These are phyloP conservation scores for Handroanthus guayacan DNA, from an alignment of 257 asterid genomes.

Conservation along the genomic window DNA sequence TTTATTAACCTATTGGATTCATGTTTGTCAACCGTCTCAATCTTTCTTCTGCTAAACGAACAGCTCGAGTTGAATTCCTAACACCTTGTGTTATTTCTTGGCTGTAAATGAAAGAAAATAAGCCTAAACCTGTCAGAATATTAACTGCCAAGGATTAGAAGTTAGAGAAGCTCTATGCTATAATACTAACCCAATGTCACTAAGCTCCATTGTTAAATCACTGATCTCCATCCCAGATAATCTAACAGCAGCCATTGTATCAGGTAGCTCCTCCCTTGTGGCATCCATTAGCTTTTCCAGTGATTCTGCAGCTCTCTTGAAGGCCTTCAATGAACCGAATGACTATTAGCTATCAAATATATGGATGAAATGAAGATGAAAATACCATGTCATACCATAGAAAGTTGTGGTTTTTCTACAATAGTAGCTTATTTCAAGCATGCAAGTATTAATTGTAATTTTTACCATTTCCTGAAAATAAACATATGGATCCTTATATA, in stretches of 20 bases:
- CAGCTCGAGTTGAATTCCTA: constrained; percentile 80
- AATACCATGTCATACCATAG: constrained; percentile 5
- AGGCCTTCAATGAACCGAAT: constrained; percentile 60
- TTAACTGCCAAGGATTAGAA: background rate
- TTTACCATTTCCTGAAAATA: constrained; percentile 2
- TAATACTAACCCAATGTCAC: constrained; percentile 78
- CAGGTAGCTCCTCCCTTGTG: constrained; percentile 90
- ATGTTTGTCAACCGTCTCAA: constrained; percentile 63
- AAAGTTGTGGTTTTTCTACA: background rate
- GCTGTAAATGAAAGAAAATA: constrained; percentile 43
- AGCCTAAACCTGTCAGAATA: background rate
- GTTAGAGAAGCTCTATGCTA: constrained; percentile 18
- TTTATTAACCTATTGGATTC: constrained; percentile 64
- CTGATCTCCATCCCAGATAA: constrained; percentile 97
- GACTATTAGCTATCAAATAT: constrained; percentile 32
- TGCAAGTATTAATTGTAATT: constrained; percentile 13
- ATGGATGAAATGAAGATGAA: constrained; percentile 19
- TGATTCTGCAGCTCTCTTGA: constrained; percentile 83
- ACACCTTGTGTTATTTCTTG: constrained; percentile 88
- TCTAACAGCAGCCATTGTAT: constrained; percentile 93
- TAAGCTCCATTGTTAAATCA: constrained; percentile 90
- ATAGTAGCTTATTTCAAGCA: constrained; percentile 12
- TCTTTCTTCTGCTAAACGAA: constrained; percentile 80
- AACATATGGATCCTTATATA: background rate
- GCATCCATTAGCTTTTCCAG: constrained; percentile 84